Conservation (phyloP, 2,329 filamentous ascomycete genomes). For the Chaetoscypha palmicola region DNA sequence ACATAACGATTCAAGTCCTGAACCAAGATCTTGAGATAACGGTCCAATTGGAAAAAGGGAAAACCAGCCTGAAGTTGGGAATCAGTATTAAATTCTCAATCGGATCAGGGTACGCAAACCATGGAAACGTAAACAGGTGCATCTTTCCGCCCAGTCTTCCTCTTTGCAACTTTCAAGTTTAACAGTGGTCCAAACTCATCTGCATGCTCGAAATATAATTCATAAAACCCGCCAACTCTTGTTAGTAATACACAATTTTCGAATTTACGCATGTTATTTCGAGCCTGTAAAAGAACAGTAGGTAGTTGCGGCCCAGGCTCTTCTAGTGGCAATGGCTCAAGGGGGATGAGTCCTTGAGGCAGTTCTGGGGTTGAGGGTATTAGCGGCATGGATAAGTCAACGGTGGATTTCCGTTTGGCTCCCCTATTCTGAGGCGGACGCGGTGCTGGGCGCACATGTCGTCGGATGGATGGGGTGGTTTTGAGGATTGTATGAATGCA, state of each 20-base stretch:
- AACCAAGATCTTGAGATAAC: conserved; percentile 87
- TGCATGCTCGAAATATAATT: conserved; percentile 95
- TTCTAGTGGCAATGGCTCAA: conserved; percentile 32
- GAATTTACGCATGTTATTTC: conserved; percentile 85
- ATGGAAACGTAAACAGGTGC: conserved; percentile 71
- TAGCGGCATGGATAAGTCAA: conserved; percentile 31
- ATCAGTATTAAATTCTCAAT: conserved; percentile 2
- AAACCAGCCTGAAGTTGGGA: conserved; percentile 64
- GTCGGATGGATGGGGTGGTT: conserved; percentile 5
- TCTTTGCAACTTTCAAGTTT: conserved; percentile 77
- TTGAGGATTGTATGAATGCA: conserved; percentile 1
- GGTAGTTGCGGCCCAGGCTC: conserved; percentile 58
- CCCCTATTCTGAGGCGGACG: conserved; percentile 32
- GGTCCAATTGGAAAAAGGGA: conserved; percentile 84
- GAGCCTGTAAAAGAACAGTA: conserved; percentile 80
- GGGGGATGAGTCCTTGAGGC: conserved; percentile 44
- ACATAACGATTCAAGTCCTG: conserved; percentile 87
- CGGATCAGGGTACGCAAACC: conserved; percentile 43
- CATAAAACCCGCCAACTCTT: conserved; percentile 91
- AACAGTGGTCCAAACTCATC: conserved; percentile 80
- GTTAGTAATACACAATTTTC: conserved; percentile 86
- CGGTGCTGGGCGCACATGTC: conserved; percentile 6
- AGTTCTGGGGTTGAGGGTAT: conserved; percentile 40
- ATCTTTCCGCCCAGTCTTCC: conserved; percentile 71
- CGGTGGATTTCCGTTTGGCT: conserved; percentile 48